These are phyloP conservation scores for Gaeumannomyces sp. DNA, from an alignment of 2,329 filamentous ascomycete species.

Conservation along the genomic window DNA sequence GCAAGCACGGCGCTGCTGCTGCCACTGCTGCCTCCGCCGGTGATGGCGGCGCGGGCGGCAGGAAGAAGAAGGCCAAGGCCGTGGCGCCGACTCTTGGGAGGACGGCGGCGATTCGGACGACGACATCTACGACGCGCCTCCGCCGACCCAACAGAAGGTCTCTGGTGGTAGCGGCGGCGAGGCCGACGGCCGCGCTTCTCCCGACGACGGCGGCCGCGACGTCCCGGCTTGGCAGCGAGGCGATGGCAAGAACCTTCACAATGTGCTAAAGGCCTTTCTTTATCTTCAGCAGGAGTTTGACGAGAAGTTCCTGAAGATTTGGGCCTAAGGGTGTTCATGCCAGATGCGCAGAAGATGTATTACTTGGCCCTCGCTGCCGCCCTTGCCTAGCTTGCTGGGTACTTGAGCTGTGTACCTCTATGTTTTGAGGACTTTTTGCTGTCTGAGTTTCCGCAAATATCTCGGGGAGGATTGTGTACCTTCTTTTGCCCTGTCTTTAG, in stretches of 20 bases:
- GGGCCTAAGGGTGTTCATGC: conserved; percentile 36
- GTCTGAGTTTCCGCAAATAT: too few species aligned
- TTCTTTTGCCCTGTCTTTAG: too few species aligned
- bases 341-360: too few species aligned
- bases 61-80: conserved; percentile 25
- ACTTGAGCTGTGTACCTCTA: too few species aligned
- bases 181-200: not conserved
- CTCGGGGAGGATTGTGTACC: too few species aligned
- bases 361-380: too few species aligned
- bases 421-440: too few species aligned
- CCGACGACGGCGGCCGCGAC: not conserved
- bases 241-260: conserved; percentile 41
- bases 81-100: conserved; percentile 39
- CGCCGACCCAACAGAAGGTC: conserved; percentile 19
- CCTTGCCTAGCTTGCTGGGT: too few species aligned
- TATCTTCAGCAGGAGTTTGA: conserved; percentile 54
- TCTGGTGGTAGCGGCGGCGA: conserved; percentile 19
- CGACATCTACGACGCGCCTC: conserved; percentile 18
- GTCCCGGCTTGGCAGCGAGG: conserved; percentile 17
- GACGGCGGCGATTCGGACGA: conserved; percentile 39
- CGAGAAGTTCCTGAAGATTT: conserved; percentile 55
- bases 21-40: conserved; percentile 17
- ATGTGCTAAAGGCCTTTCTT: conserved; percentile 54
- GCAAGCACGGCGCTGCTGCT: conserved; percentile 25
- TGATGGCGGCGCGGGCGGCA: conserved; percentile 2